Conservation (phyloP, 129 eudicot genomes). For the Centella asiatica region DNA sequence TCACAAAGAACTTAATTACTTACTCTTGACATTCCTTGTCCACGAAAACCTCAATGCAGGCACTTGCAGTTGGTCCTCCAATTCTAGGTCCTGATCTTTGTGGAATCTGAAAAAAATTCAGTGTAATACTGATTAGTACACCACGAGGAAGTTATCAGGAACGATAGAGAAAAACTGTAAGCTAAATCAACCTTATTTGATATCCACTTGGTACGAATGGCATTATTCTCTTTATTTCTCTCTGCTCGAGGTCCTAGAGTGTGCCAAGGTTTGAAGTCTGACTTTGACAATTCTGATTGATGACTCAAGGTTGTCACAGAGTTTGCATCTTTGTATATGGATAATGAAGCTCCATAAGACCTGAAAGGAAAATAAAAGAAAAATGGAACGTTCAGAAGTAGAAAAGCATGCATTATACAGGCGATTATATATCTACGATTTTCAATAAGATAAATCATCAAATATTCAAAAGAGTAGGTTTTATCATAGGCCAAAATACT, state of each 20-base stretch:
- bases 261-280: constrained; percentile 58
- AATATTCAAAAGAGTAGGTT: too few relatives aligned
- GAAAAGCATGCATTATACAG: not conserved
- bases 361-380: constrained; percentile 19
- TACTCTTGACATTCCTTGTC: constrained; percentile 70
- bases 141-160: not conserved
- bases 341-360: constrained; percentile 35
- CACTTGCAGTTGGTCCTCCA: constrained; percentile 37
- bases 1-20: constrained; percentile 22
- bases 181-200: constrained; percentile 48
- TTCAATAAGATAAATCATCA: too few relatives aligned
- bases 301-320: constrained; percentile 20
- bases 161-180: not conserved
- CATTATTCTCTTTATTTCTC: constrained; percentile 83
- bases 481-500: too few relatives aligned
- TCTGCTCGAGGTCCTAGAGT: constrained; percentile 72
- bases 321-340: constrained; percentile 52
- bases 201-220: constrained; percentile 88
- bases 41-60: constrained; percentile 76
- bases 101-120: constrained; percentile 48
- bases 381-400: not conserved
- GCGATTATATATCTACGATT: not conserved
- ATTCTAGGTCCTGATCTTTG: constrained; percentile 47
- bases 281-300: constrained; percentile 32
- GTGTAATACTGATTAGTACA: not conserved